Base-by-base conservation (phyloP, 2,329 filamentous ascomycete species). In the Cercospora berteroae region DNA sequence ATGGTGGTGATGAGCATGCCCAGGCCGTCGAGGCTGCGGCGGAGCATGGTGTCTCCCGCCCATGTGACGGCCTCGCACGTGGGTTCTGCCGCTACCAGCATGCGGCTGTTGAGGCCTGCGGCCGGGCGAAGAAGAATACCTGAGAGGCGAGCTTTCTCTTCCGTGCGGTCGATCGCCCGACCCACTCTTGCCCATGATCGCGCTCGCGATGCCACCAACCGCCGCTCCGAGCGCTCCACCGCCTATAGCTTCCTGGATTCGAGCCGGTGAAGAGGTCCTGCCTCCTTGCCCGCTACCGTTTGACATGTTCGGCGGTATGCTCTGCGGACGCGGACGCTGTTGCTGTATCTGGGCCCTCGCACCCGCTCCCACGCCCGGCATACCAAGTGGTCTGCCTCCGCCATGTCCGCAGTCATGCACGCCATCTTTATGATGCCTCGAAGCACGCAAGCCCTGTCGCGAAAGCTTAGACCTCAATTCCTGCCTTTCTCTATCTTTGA, bases 371-470 rank as follows among this genome's bases (percentile, higher is more conserved):
- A 86, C 85, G 80, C 91, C 93, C 70, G 89, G 88, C 86, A 96
- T 91, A 70, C 89, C 86, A 10, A 97, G 83, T 16, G 88, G 88
- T 79, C 93, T 93, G 68, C 91, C 89, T 75, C 93, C 96, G 61
- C 93, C 93, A 77, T 97, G 92, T 6, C 94, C 94, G 62, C 87
- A 89, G 79, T 97, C 93, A n/a, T 93, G 81, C 12, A 94, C 90
- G 27, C 92, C 92, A 73, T 92, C 89, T 79, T 92, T 94, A 81
- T 97, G 94, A 80, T 97, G 97, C 69, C 89, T 84, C 16, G 91
- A 91, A 58, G 87, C 83, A 77, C 88, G 78, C 60, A 97, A 92
- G 67, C 94, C 94, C 0, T 90, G 84, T 18, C 92, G 89, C 73
- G 89, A 92, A 57, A 97, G 85, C 80, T 93, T 90, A 60, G 85